Evolutionary conservation across 208 protist species (phyloP), one percentile per base, ranked within the genome.

Genomic region (Leishmania mexicana): DNA sequence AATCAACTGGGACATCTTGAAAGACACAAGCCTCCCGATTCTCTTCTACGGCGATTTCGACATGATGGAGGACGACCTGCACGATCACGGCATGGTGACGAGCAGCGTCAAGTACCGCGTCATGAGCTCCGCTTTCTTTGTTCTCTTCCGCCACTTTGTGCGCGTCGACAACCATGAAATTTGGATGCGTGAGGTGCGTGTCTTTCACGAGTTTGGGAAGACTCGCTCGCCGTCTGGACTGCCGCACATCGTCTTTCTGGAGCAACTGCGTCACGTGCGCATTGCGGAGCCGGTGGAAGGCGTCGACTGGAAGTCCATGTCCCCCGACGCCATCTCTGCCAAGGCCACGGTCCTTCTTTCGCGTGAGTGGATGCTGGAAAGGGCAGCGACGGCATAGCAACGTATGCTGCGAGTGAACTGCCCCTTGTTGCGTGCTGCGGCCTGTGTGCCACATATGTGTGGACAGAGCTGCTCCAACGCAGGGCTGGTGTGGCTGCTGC

Each of bases 21-120:
- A 88, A 72, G 87, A 96, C 68, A 75, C 82, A 49, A 87, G 78
- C 5, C 78, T 95, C 7, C 90, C 89, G 0, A 96, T 97, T 80
- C 74, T 92, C 31, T 90, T 95, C 68, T 96, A 91, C 80, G 88
- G 90, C 45, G 86, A 85, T 40, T 92, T 97, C 75, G 88, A 94
- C 49, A 80, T 95, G 21, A 88, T 96, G 78, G 93, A 97, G 81
- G 94, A 97, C 81, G 94, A 97, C 79, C 64, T 97, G 19, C 94
- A 96, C 80, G 94, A 97, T 71, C 80, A 90, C 76, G 94, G 94
- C 53, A 81, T 96, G 68, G 84, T 94, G 24, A 75, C 24, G 57
- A 88, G 90, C 83, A 92, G 87, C 49, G 81, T 97, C 45, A 92
- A 94, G 81, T 87, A 93, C 51, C 91, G 94, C 60, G 90, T 90